phyloP scores from a whole-genome alignment of 495 filamentous ascomycete genomes.

The Trichoderma orchidacearum region DNA sequence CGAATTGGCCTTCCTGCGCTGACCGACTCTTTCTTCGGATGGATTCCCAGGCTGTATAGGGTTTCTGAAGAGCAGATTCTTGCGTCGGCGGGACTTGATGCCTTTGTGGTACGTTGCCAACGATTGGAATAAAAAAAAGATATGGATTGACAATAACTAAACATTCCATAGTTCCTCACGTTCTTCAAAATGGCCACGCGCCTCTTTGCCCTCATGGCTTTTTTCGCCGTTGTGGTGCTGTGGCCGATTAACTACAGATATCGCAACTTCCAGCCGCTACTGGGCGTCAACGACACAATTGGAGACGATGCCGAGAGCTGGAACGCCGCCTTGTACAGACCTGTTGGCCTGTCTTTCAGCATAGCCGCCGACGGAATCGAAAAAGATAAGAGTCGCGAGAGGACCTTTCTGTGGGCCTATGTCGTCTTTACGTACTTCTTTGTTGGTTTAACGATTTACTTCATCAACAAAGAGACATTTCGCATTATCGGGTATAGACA shows the following conservation, averaged over 20 bases:
- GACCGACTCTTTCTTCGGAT: slow-evolving; percentile 79
- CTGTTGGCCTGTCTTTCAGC: slow-evolving; percentile 4
- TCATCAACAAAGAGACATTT: slow-evolving; percentile 68
- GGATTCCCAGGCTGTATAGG: slow-evolving; percentile 80
- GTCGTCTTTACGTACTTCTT: slow-evolving; percentile 86
- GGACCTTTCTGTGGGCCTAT: slow-evolving; percentile 80
- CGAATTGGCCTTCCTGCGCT: slow-evolving; percentile 70
- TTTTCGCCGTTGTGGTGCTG: slow-evolving; percentile 69
- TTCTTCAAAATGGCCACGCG: slow-evolving; percentile 92
- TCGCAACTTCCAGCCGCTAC: slow-evolving; percentile 3
- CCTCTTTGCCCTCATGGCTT: slow-evolving; percentile 61
- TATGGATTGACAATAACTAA: slow-evolving; percentile 1
- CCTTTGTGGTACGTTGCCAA: slow-evolving; percentile 61
- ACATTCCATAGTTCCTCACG: slow-evolving; percentile 53
- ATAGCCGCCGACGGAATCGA: not conserved
- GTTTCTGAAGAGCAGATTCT: slow-evolving; percentile 85
- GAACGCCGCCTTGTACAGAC: not conserved
- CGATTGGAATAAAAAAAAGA: not conserved
- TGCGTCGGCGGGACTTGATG: slow-evolving; percentile 83
- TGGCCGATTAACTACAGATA: slow-evolving; percentile 71
- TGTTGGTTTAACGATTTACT: slow-evolving; percentile 64
- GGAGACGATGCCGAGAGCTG: not conserved
- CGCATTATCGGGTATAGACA: slow-evolving; percentile 76
- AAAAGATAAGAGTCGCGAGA: slow-evolving; percentile 22
- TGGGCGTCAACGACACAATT: not conserved